Percentiles rank a stretch among this genome's conserved stretches.
These are phyloP conservation scores for Phylloporus gajari DNA, from an alignment of 1,284 basidiomycete species.

Conservation along the genomic window DNA sequence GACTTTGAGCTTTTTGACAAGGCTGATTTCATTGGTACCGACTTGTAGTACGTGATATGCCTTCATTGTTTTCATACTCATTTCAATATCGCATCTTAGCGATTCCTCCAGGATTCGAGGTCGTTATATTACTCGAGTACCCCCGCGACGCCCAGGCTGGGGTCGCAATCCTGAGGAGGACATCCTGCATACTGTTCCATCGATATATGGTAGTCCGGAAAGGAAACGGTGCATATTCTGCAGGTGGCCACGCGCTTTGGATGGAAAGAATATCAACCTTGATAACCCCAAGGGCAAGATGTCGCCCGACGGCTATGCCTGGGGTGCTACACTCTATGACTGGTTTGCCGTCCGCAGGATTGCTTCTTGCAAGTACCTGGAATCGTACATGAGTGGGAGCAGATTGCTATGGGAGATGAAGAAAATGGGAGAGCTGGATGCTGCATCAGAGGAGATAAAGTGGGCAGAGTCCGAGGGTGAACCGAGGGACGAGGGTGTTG, in stretches of 20 bases:
- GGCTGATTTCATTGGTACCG: not conserved
- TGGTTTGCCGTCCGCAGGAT: conserved; percentile 33
- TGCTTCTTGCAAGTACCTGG: no score
- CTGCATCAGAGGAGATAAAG: conserved; percentile 45
- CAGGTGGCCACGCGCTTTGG: conserved; percentile 35
- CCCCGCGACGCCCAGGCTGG: not conserved
- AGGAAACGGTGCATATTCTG: conserved; percentile 31
- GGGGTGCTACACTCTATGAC: conserved; percentile 58
- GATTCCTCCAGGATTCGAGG: no score
- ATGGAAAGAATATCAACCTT: conserved; percentile 14
- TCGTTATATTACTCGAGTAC: not conserved
- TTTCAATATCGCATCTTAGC: not conserved
- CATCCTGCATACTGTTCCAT: conserved; percentile 23
- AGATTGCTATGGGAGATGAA: conserved; percentile 49
- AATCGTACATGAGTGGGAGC: conserved; percentile 49
- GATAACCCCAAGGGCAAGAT: conserved; percentile 29
- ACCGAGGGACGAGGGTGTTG: conserved; percentile 46
- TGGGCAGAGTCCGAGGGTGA: conserved; percentile 52
- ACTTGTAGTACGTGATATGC: not conserved
- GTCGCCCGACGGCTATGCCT: conserved; percentile 49
- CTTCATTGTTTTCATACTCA: not conserved
- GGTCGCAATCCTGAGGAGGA: conserved; percentile 20
- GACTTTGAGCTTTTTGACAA: not conserved
- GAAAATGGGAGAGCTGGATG: conserved; percentile 46
- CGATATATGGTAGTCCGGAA: not conserved